Base-by-base conservation (phyloP, 371 early-diverging fungal genomes). In the Haplosporangium sp. region DNA sequence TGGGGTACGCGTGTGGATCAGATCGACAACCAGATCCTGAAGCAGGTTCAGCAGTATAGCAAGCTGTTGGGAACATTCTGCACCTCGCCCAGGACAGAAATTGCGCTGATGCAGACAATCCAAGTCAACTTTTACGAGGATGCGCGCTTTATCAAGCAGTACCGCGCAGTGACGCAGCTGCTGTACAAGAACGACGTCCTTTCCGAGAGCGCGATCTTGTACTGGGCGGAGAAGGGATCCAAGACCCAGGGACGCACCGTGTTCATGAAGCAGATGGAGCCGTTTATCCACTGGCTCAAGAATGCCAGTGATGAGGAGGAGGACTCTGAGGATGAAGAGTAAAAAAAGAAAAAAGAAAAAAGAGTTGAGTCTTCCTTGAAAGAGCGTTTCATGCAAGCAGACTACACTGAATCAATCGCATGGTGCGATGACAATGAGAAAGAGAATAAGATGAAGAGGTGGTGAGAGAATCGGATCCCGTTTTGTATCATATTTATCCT, bases 171-270 rank as follows among this genome's bases (percentile, higher is more conserved):
- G 56, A 88, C 94, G 54, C 88, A 91, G 64, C 83, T 87, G 53
- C 84, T 97, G 69, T 96, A 97, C 90, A 90, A 94, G 83, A 86
- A 92, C 70, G 97, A 96, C 68, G 95, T 93, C 21, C 80, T 97
- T 51, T 94, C 95, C 7, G 95, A 95, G 73, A 90, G 88, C 67
- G 96, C 96, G 51, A 93, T 97, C 69, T 81, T 96, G 48, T 97
- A 95, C 83, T 97, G 97, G 97, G 88, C 86, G 16, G 92, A 94
- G 68, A 97, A 95, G 86, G 97, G 96, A 16, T 93, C 93, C 62
- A 91, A 91, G 67, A 76, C 92, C 38, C 92, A 93, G 74, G 96
- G 96, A 64, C 95, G 95, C 83, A 91, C 93, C 18, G 86, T 91
- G 59, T 95, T 97, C 71, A 82, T 94, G 82, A 95, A 95, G 89